Conservation (phyloP, 768 basidiomycete genomes). For the Thelephora aurantiotincta region DNA sequence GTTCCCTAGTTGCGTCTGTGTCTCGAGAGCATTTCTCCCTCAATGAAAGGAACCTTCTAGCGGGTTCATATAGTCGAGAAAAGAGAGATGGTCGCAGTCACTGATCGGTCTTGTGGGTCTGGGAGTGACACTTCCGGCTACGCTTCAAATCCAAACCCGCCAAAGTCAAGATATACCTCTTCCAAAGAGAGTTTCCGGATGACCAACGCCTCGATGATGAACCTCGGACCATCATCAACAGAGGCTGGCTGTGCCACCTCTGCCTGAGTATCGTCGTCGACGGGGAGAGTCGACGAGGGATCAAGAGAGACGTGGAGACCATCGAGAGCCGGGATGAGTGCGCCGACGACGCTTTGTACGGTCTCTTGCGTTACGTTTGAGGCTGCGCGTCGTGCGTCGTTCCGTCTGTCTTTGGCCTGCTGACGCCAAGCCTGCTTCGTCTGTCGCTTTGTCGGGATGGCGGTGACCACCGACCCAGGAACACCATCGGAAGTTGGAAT, state of each 20-base stretch:
- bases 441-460: conserved; percentile 9
- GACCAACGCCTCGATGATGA: conserved; percentile 72
- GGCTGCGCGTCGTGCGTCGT: conserved; percentile 27
- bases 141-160: conserved; percentile 6
- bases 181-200: conserved; percentile 64
- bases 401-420: conserved; percentile 33
- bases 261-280: not conserved
- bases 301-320: conserved; percentile 15
- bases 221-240: conserved; percentile 25
- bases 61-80: too few relatives aligned
- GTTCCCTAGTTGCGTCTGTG: too few relatives aligned
- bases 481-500: not conserved
- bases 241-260: not conserved
- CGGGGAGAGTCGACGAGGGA: conserved; percentile 15
- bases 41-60: too few relatives aligned
- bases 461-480: not conserved
- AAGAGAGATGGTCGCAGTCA: too few relatives aligned
- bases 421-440: conserved; percentile 25
- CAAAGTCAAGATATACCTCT: conserved; percentile 68
- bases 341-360: not conserved
- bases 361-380: conserved; percentile 10
- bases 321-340: not conserved
- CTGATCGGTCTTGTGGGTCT: too few relatives aligned
- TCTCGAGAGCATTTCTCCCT: too few relatives aligned
- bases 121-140: not conserved